These are phyloP conservation scores for cucumber (Cucumis sativus) DNA, from an alignment of 306 rosid genomes.

Conservation along the genomic window DNA sequence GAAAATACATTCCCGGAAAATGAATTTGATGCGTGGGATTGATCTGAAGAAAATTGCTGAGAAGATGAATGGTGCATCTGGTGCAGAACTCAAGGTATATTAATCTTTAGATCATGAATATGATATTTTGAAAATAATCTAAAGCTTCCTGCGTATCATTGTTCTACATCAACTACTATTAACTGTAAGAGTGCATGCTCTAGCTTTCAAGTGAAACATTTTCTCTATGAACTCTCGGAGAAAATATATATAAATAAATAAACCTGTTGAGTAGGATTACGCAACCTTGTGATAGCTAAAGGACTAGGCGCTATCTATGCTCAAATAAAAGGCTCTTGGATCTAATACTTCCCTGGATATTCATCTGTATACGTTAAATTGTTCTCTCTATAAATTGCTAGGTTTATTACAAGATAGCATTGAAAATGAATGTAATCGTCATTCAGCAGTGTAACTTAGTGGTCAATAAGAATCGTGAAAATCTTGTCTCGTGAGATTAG, in stretches of 20 bases:
- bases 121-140: not conserved
- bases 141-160: not conserved
- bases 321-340: not conserved
- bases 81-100: constrained; percentile 96
- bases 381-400: not conserved
- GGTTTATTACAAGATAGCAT: not conserved
- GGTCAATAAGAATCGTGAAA: too few species aligned
- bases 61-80: constrained; percentile 99
- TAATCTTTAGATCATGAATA: not conserved
- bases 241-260: not conserved
- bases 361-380: not conserved
- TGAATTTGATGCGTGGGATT: constrained; percentile 99
- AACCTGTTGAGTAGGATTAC: not conserved
- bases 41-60: constrained; percentile 97
- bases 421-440: not conserved
- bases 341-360: not conserved
- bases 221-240: not conserved
- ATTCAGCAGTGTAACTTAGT: too few species aligned
- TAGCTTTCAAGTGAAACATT: not conserved
- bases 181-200: not conserved
- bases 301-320: not conserved
- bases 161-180: not conserved
- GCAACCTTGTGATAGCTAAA: not conserved
- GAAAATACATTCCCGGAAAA: constrained; percentile 96
- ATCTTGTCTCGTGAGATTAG: too few species aligned